Base-by-base conservation (phyloP, 176 grass and related monocot species). In the Olyra latifolia region DNA sequence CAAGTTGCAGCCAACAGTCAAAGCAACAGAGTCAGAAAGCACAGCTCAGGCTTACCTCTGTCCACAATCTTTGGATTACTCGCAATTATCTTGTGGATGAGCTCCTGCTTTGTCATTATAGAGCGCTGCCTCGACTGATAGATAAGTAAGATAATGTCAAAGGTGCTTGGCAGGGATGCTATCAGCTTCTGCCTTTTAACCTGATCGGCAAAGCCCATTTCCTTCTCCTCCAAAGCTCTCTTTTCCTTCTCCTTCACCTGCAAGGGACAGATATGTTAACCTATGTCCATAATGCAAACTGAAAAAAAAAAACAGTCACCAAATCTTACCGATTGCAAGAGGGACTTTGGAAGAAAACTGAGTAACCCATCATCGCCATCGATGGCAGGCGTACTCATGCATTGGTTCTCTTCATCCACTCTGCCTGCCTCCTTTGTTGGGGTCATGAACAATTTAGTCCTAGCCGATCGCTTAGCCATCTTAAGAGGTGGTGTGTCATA, bases 91-190 rank as follows among this genome's bases (percentile, higher is more conserved):
- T 90, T 92, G 30, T 97, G 54, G n/a, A 94, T 85, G 4, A 94
- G 80, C 82, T 94, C 91, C 61, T 94, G 87, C 68, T 90, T 94
- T 71, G 91, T 87, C 87, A 94, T 86, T 23, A 92, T 91, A 62
- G 91, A 88, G 39, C 84, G 71, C 24, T 97, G 83, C 55, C 72
- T 81, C 28, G 94, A 97, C 43, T 91, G 87, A 61, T 86, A 94
- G 44, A 85, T 82, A 20, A 94, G 87, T 54, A 90, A 72, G 46
- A 94, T 71, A n/a, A 78, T 67, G 66, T 93, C 85, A 71, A 91
- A 94, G 64, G 76, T 85, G 75, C 82, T 81, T 10, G 94, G 91
- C 60, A 97, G 72, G 46, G 66, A 91, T 50, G 86, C 71, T 67
- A 97, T 82, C 69, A 88, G 73, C 78, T 91, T 93, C 82, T 93